phyloP scores from a whole-genome alignment of 495 filamentous ascomycete genomes.

The Penicillium fimorum region DNA sequence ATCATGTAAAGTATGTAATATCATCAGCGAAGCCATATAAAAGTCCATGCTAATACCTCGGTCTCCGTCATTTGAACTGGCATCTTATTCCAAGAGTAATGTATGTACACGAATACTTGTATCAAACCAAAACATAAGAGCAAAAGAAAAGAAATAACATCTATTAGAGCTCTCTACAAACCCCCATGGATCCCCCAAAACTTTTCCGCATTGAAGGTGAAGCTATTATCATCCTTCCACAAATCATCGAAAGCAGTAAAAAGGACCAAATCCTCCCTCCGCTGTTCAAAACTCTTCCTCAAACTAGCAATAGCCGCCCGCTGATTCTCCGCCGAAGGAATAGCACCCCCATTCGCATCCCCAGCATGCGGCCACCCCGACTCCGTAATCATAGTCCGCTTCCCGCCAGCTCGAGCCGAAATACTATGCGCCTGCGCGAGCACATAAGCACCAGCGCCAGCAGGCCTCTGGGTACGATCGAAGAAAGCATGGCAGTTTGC shows the following conservation, averaged over 20 bases:
- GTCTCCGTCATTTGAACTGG: neutral
- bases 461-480: slow-evolving; percentile 56
- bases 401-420: slow-evolving; percentile 47
- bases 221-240: slow-evolving; percentile 71
- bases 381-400: slow-evolving; percentile 65
- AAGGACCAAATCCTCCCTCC: slow-evolving; percentile 54
- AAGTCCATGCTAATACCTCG: neutral
- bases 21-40: neutral
- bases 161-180: neutral
- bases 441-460: slow-evolving; percentile 63
- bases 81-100: neutral
- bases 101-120: slow-evolving; percentile 1
- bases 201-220: slow-evolving; percentile 67
- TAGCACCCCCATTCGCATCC: slow-evolving; percentile 57
- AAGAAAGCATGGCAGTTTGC: slow-evolving; percentile 87
- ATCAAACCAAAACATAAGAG: neutral
- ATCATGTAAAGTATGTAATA: neutral
- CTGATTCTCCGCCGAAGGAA: slow-evolving; percentile 65
- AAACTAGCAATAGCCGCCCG: slow-evolving; percentile 61
- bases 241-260: slow-evolving; percentile 74
- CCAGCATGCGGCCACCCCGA: slow-evolving; percentile 80
- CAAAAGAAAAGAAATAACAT: neutral
- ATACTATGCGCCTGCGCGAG: slow-evolving; percentile 52
- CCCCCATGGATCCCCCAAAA: slow-evolving; percentile 61
- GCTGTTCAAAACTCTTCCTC: slow-evolving; percentile 47